These are phyloP conservation scores for Fusarium neocosmosporiellum DNA, from an alignment of 2,329 filamentous ascomycete genomes.

Conservation along the genomic window DNA sequence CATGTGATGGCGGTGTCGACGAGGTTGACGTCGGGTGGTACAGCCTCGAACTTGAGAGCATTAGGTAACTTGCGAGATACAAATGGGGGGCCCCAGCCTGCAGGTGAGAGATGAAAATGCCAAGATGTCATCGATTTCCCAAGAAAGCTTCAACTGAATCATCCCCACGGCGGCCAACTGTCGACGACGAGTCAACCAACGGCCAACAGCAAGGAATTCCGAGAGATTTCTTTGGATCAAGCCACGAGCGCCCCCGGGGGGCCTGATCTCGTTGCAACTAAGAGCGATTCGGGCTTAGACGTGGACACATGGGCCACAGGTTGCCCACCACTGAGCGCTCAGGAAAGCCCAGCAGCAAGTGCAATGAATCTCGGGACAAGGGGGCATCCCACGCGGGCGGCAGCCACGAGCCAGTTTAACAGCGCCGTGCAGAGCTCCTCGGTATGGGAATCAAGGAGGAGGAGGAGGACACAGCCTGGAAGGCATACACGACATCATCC, in stretches of 20 bases:
- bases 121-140: conserved; percentile 13
- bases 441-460: neutral
- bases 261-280: conserved; percentile 13
- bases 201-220: conserved; percentile 2
- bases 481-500: neutral
- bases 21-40: neutral
- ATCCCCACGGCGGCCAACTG: neutral
- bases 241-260: conserved; percentile 4
- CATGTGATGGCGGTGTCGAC: neutral
- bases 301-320: conserved; percentile 10
- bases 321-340: conserved; percentile 19
- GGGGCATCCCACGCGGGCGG: conserved; percentile 19
- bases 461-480: neutral
- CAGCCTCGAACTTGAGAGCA: neutral
- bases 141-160: conserved; percentile 13
- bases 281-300: conserved; percentile 10
- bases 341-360: neutral
- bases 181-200: neutral
- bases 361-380: conserved; percentile 20
- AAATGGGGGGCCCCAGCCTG: neutral
- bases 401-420: neutral
- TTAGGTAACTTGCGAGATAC: neutral
- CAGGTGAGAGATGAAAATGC: neutral
- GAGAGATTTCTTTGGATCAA: conserved; percentile 7
- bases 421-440: neutral